Evolutionary conservation across 306 rosid genomes (phyloP), one percentile per base, ranked within the genome.

Genomic region (Mimosa pudica): DNA sequence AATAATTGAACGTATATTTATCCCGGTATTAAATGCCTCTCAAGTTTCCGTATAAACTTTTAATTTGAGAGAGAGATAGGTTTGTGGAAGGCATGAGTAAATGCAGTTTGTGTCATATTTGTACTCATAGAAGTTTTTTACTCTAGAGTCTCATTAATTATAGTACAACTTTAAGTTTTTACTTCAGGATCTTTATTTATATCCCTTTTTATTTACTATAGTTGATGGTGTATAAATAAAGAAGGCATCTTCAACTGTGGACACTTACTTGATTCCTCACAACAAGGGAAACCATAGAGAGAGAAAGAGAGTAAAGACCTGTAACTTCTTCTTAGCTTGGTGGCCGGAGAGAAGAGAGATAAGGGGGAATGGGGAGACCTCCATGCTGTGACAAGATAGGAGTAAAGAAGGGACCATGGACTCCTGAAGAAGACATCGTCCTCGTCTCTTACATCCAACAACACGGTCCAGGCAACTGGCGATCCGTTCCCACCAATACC

Each of bases 391-490:
- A 92, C 60, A 92, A 92, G 78, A 71, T 81, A 64, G 91, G 88
- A 4, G 74, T 90, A 46, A 94, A 94, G 86, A 94, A 94, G 79
- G 98, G 98, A 10, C 97, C 98, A 18, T 94, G 98, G 98, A 94
- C 97, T 58, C 98, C 98, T 0, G 98, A 94, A 75, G 98, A 94
- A 69, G 98, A 94, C 72, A 94, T 94, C 84, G 84, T 92, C 66
- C 84, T 94, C 86, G 97, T 94, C 51, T 92, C 97, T 74, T 94
- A 92, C 84, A 89, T 94, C 85, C 98, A 94, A 82, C 87, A 94
- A 80, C 91, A 89, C 62, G 98, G 98, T 3, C 91, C 98, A 18
- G 98, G 97, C 10, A 94, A 94, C 82, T 94, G 98, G 98, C 90
- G 98, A 92, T 85, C 94, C 5, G 89, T 94, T 86, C 97, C 98